Base-by-base conservation (phyloP, 495 filamentous ascomycete species). In the Sporormia fimetaria region DNA sequence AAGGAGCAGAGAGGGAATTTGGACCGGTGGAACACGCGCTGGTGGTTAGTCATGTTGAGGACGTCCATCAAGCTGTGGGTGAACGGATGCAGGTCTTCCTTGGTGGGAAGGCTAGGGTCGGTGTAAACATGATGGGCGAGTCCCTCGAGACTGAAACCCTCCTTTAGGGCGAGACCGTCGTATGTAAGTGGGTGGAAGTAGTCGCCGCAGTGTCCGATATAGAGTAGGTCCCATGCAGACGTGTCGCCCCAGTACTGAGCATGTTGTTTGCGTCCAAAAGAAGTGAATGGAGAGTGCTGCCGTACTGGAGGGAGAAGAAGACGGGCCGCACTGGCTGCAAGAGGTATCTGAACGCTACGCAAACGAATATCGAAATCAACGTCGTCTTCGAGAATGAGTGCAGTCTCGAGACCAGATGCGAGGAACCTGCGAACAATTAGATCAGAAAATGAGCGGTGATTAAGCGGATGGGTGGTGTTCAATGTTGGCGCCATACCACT, bases 341-440 rank as follows among this genome's bases (percentile, higher is more conserved):
- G 38, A 22, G 59, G 59, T 21, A 60, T 37, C 36, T 62, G 57
- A 4, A 46, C 38, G 15, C 52, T 54, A 6, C 57, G 54, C 10
- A 69, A 47, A 3, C 56, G 54, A 20, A 64, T 54, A 42, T 67
- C 65, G 62, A 60, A 69, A 49, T 69, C 66, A 14, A 63, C 62
- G 34, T 68, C 65, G 49, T 67, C 64, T 52, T 69, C 66, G 24
- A 69, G 49, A 26, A 69, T 63, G 21, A 69, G 47, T 0, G 60
- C 62, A 1, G 66, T 68, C 33, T 65, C 60, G 7, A 65, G 40
- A 12, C 55, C 56, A n/a, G 62, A 61, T 17, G 61, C 55, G 21
- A 67, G 44, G 42, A 65, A 61, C 56, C 56, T 58, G 37, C n/a
- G 2, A n/a, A n/a, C 14, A 21, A 27, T 10, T 18, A n/a, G 29